phyloP scores from a whole-genome alignment of 2,329 filamentous ascomycete genomes.

The Sporothrix curviconia region DNA sequence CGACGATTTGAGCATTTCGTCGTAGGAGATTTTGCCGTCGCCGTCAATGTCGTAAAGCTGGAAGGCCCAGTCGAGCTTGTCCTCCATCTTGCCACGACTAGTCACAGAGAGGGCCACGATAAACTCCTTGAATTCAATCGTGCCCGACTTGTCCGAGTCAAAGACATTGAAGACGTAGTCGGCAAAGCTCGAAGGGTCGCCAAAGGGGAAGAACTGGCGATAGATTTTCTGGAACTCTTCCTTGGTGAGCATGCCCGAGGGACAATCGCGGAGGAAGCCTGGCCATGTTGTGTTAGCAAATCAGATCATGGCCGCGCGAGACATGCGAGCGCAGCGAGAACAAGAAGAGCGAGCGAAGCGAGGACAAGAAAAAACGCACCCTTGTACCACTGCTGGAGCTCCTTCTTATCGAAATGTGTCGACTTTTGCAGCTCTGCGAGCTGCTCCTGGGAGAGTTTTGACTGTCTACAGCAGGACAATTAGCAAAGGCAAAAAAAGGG shows the following conservation, averaged over 20 bases:
- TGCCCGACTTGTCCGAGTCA: slow-evolving; percentile 92
- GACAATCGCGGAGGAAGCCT: slow-evolving; percentile 98
- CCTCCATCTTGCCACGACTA: slow-evolving; percentile 96
- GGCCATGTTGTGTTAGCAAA: slow-evolving; percentile 7
- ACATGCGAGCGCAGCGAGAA: not conserved
- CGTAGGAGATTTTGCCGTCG: slow-evolving; percentile 97
- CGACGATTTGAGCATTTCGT: slow-evolving; percentile 99
- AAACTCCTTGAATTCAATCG: slow-evolving; percentile 99
- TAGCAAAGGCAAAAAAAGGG: too few species aligned
- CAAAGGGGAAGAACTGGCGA: slow-evolving; percentile 98
- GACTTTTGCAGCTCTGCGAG: slow-evolving; percentile 91
- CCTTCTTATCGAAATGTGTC: slow-evolving; percentile 99
- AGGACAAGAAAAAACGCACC: slow-evolving; percentile 48
- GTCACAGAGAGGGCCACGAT: slow-evolving; percentile 97
- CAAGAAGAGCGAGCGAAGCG: not conserved
- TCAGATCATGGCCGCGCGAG: not conserved
- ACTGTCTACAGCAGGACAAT: slow-evolving; percentile 60
- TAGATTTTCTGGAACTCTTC: slow-evolving; percentile 99
- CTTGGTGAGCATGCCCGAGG: slow-evolving; percentile 92
- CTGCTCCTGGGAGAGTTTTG: slow-evolving; percentile 95
- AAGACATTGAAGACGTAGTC: slow-evolving; percentile 99
- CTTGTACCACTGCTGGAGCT: slow-evolving; percentile 99
- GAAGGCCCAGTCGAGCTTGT: slow-evolving; percentile 99
- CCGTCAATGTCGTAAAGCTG: slow-evolving; percentile 99
- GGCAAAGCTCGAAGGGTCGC: slow-evolving; percentile 93